Evolutionary conservation across 1,139 yeast species (phyloP).

Genomic region (Pichia norvegensis): DNA sequence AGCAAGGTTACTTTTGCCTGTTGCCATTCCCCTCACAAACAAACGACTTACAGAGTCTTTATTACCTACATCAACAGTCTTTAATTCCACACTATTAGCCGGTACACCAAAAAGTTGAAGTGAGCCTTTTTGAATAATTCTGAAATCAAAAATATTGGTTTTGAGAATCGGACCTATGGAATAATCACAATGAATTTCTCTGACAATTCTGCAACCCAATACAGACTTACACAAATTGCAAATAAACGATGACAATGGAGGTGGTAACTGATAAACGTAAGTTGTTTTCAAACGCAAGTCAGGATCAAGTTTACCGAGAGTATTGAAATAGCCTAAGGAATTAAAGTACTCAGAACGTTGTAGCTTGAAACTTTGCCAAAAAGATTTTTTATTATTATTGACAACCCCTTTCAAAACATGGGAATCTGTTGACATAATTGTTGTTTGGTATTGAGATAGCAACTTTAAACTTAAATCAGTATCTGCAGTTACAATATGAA

Average conservation of each 20-base stretch:
- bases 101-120: conserved; percentile 36
- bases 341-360: conserved; percentile 22
- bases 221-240: conserved; percentile 41
- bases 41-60: conserved; percentile 42
- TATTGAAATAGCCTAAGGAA: conserved; percentile 34
- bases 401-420: conserved; percentile 9
- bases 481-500: conserved; percentile 13
- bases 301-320: conserved; percentile 23
- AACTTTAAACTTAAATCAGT: conserved; percentile 3
- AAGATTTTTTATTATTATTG: conserved; percentile 8
- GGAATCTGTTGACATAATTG: conserved; percentile 21
- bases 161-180: conserved; percentile 52
- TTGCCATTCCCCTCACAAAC: conserved; percentile 55
- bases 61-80: conserved; percentile 32
- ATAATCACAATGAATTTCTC: conserved; percentile 42
- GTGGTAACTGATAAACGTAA: conserved; percentile 17
- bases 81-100: conserved; percentile 44
- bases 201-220: conserved; percentile 43
- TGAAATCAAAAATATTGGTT: conserved; percentile 57
- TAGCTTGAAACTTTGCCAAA: conserved; percentile 14
- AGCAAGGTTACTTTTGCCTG: conserved; percentile 39
- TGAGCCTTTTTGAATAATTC: conserved; percentile 30
- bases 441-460: conserved; percentile 12
- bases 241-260: conserved; percentile 23
- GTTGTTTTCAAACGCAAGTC: conserved; percentile 15